Base-by-base conservation (phyloP, 208 protist species). In the Leishmania tropica region DNA sequence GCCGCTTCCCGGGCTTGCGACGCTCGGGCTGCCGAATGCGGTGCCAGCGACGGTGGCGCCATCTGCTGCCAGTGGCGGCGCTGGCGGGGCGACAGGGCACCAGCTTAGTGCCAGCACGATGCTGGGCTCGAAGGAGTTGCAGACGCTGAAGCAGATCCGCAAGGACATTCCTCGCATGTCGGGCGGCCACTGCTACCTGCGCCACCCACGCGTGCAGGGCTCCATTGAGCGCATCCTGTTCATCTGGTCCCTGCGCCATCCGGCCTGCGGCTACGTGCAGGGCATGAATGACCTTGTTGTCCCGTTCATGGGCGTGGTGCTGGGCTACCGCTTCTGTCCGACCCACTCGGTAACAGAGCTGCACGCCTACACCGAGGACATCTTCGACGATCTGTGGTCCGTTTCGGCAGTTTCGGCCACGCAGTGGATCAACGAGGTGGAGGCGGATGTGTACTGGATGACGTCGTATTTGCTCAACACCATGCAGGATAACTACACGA, bases 231-330 rank as follows among this genome's bases (percentile, higher is more conserved):
- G 95, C 4, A 90, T 98, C 37, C 86, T 99, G n/a, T 99, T 97
- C 76, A 92, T 98, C 54, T 99, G 96, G 96, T 88, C 95, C 2
- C 76, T 98, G 37, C 93, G 96, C 51, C 97, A 99, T 89, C 96
- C 98, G 6, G 98, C 97, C 1, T 96, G 89, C 74, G 97, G 96
- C 35, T 98, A 99, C 82, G 97, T 98, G 71, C 96, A 99, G 89
- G 97, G 97, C 35, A 97, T 99, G 83, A 98, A 99, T 75, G 97
- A 99, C 85, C 76, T 99, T 48, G 85, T 97, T 1, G 91, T 93
- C 54, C 97, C 97, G 1, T 99, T 99, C 80, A 90, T 98, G 79
- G 90, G 85, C 58, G 96, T 97, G 8, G 96, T 97, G 47, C 71
- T 97, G n/a, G 88, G 89, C 28, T 75, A 86, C 45, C 79, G 78